Percentiles rank a stretch among this genome's conserved stretches.
Conservation (phyloP, 192 early-diverging fungal species). For the Cetraspora pellucida region DNA sequence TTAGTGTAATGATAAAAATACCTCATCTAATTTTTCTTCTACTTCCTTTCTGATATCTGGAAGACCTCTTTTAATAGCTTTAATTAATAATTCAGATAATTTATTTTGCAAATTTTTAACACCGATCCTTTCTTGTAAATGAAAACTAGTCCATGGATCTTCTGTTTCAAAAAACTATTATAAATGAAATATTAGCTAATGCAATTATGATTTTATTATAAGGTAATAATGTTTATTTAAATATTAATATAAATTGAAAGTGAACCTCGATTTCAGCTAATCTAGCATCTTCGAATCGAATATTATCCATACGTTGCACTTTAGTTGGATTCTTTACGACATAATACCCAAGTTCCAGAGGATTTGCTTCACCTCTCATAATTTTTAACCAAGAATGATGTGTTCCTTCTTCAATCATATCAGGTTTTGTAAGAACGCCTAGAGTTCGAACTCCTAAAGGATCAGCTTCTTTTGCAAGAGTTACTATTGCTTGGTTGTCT, state of each 20-base stretch:
- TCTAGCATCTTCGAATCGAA: constrained; percentile 9
- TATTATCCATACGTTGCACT: not conserved
- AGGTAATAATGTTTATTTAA: not conserved
- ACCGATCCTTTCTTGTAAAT: not conserved
- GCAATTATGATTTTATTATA: not conserved
- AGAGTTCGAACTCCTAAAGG: constrained; percentile 54
- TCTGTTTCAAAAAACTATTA: constrained; percentile 2
- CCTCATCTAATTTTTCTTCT: constrained; percentile 11
- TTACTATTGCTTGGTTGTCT: constrained; percentile 59
- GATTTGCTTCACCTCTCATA: constrained; percentile 50
- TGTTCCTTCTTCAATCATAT: constrained; percentile 58
- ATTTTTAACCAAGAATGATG: constrained; percentile 55
- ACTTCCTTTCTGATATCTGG: constrained; percentile 19
- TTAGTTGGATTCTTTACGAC: constrained; percentile 52
- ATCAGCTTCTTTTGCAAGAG: constrained; percentile 56
- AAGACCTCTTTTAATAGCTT: not conserved
- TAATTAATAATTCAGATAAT: constrained; percentile 19
- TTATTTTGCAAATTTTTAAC: constrained; percentile 3
- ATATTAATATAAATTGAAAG: not conserved
- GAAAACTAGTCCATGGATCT: not conserved
- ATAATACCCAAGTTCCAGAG: constrained; percentile 55
- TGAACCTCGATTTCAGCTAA: not conserved
- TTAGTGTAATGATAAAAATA: not conserved
- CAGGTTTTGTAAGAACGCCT: constrained; percentile 65
- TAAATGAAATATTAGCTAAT: not conserved